Conservation (phyloP, 2,329 filamentous ascomycete species). For the Didymella glomerata region DNA sequence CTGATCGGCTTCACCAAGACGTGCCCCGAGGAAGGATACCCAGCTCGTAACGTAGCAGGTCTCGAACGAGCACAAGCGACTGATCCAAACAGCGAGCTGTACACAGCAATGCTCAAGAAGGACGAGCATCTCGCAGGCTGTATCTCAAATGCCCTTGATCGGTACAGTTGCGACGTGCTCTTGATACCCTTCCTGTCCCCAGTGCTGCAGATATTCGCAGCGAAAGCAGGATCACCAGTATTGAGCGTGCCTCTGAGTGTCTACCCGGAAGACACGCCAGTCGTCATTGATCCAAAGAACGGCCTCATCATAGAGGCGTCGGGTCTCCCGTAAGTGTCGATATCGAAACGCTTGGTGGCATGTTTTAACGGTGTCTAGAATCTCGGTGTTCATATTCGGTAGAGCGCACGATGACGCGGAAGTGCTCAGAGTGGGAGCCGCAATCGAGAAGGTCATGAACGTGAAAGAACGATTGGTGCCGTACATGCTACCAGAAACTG, state of each 20-base stretch:
- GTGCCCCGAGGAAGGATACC: conserved; percentile 63
- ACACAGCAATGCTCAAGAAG: conserved; percentile 62
- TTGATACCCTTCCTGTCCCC: conserved; percentile 64
- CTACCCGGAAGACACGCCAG: conserved; percentile 56
- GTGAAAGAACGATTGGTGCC: conserved; percentile 8
- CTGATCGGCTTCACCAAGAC: conserved; percentile 63
- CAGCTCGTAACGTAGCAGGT: conserved; percentile 60
- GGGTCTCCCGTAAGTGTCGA: conserved; percentile 55
- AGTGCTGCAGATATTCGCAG: conserved; percentile 48
- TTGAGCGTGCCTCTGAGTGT: conserved; percentile 68
- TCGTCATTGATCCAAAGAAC: conserved; percentile 52
- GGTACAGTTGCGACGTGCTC: conserved; percentile 65
- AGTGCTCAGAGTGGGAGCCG: conserved; percentile 17
- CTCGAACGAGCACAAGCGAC: conserved; percentile 49
- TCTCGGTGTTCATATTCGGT: conserved; percentile 23
- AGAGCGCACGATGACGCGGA: conserved; percentile 13
- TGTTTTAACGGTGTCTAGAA: conserved; percentile 4
- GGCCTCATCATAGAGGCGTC: conserved; percentile 61
- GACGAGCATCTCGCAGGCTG: conserved; percentile 63
- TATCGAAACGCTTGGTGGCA: not conserved
- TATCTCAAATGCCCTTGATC: conserved; percentile 63
- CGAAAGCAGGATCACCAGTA: conserved; percentile 60
- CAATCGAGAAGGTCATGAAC: conserved; percentile 10
- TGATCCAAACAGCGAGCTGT: conserved; percentile 55
- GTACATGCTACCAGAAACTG: conserved; percentile 7